phyloP scores from a whole-genome alignment of 495 filamentous ascomycete genomes.

The Elaphomyces granulatus region DNA sequence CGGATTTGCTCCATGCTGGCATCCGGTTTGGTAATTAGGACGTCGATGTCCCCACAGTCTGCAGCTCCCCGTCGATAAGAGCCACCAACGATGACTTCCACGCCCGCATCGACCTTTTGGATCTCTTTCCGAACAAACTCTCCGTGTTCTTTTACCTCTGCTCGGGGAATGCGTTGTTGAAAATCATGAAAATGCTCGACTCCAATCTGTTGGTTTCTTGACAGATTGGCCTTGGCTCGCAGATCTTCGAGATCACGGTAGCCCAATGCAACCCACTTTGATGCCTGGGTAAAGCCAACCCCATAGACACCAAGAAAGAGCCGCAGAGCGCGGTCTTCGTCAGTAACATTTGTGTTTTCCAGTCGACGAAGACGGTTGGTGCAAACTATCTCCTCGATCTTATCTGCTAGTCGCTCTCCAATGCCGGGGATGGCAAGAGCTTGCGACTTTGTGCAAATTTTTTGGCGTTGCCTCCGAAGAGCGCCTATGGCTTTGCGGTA shows the following conservation, averaged over 20 bases:
- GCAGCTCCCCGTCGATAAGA: conserved; percentile 73
- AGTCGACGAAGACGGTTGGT: conserved; percentile 64
- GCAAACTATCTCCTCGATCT: conserved; percentile 80
- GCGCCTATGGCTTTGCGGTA: conserved; percentile 71
- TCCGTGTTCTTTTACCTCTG: conserved; percentile 59
- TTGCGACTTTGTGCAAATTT: conserved; percentile 52
- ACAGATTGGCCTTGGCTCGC: conserved; percentile 46
- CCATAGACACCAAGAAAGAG: conserved; percentile 69
- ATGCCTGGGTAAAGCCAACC: conserved; percentile 55
- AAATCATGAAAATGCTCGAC: conserved; percentile 77
- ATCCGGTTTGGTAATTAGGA: conserved; percentile 63
- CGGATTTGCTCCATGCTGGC: conserved; percentile 45
- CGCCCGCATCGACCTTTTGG: conserved; percentile 41
- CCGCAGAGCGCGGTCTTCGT: conserved; percentile 46
- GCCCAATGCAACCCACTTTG: conserved; percentile 66
- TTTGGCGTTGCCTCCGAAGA: conserved; percentile 49
- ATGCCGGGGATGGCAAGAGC: conserved; percentile 57
- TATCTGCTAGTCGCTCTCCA: conserved; percentile 61
- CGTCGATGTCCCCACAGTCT: conserved; percentile 69
- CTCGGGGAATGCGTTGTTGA: conserved; percentile 63
- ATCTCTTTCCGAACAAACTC: conserved; percentile 50
- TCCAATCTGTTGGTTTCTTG: conserved; percentile 60
- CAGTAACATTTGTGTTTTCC: conserved; percentile 51
- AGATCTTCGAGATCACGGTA: conserved; percentile 64
- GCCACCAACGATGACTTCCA: conserved; percentile 62